Evolutionary conservation across 78 protist genomes (phyloP).

Genomic region (Protostelium mycophagum): DNA sequence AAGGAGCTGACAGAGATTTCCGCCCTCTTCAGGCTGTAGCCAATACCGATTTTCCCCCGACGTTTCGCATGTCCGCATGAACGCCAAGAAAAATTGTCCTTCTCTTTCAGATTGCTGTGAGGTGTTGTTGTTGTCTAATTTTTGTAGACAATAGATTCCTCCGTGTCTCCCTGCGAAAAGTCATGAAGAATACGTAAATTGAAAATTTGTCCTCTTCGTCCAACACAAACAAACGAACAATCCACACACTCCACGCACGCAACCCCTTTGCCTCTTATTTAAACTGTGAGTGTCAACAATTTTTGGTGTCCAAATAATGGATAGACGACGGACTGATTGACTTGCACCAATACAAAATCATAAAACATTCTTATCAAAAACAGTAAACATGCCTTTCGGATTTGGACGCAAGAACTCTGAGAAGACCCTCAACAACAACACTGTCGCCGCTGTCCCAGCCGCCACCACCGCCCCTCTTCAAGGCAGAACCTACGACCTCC

Average conservation of each 20-base stretch:
- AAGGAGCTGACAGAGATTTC: too few species aligned
- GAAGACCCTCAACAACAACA: not conserved
- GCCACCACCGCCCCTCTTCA: not conserved
- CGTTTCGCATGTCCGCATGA: too few species aligned
- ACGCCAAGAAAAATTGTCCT: too few species aligned
- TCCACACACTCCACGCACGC: not conserved
- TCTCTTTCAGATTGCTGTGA: too few species aligned
- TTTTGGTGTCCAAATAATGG: too few species aligned
- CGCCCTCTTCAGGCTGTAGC: too few species aligned
- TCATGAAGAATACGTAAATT: not conserved
- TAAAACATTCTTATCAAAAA: not conserved
- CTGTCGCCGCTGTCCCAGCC: not conserved
- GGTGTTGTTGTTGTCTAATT: too few species aligned
- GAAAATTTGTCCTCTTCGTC: not conserved
- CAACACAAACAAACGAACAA: not conserved
- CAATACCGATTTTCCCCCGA: too few species aligned
- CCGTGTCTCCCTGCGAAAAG: not conserved
- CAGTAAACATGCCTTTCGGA: not conserved
- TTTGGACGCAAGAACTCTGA: not conserved
- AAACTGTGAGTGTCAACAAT: too few species aligned
- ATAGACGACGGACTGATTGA: too few species aligned
- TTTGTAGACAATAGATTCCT: too few species aligned
- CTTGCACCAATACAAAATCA: not conserved
- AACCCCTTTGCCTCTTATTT: not conserved
- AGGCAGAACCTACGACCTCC: not conserved